Percentiles rank a stretch among this genome's conserved stretches.
Evolutionary conservation across 2,329 filamentous ascomycete species (phyloP).

Genomic region (Lasiodiplodia theobromae): DNA sequence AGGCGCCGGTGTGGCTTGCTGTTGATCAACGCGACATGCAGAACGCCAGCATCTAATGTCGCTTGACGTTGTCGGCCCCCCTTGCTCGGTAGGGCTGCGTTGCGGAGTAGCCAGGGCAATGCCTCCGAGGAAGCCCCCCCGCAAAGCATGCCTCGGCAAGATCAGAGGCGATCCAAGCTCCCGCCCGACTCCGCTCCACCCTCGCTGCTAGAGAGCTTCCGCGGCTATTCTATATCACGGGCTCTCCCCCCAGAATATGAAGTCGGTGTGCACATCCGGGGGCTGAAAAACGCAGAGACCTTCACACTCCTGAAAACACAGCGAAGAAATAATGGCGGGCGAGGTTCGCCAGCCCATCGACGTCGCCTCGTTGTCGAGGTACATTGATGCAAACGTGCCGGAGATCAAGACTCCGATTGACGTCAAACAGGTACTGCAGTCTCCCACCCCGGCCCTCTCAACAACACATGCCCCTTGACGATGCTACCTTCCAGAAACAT

Average conservation of each 20-base stretch:
- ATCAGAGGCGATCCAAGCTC: constrained; percentile 19
- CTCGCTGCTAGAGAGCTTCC: not conserved
- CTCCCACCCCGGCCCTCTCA: not conserved
- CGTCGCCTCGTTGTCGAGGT: constrained; percentile 77
- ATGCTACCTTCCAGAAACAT: not conserved
- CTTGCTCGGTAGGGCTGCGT: not conserved
- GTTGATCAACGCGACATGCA: not conserved
- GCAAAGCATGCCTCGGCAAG: constrained; percentile 24
- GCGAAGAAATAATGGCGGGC: constrained; percentile 72
- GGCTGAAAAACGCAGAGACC: not conserved
- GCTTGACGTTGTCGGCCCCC: not conserved
- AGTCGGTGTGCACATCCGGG: not conserved
- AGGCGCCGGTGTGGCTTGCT: not conserved
- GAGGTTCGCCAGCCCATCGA: constrained; percentile 90
- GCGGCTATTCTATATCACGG: constrained; percentile 1
- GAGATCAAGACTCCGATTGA: constrained; percentile 83
- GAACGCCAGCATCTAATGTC: not conserved
- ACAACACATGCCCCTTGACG: not conserved
- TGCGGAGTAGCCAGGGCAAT: not conserved
- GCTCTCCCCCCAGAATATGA: not conserved
- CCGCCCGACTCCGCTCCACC: constrained; percentile 10
- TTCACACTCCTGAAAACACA: not conserved
- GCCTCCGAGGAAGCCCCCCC: not conserved
- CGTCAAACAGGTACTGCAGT: constrained; percentile 79
- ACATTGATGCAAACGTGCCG: constrained; percentile 79